These are phyloP conservation scores for Colletotrichum chrysophilum DNA, from an alignment of 2,329 filamentous ascomycete species.

Conservation along the genomic window DNA sequence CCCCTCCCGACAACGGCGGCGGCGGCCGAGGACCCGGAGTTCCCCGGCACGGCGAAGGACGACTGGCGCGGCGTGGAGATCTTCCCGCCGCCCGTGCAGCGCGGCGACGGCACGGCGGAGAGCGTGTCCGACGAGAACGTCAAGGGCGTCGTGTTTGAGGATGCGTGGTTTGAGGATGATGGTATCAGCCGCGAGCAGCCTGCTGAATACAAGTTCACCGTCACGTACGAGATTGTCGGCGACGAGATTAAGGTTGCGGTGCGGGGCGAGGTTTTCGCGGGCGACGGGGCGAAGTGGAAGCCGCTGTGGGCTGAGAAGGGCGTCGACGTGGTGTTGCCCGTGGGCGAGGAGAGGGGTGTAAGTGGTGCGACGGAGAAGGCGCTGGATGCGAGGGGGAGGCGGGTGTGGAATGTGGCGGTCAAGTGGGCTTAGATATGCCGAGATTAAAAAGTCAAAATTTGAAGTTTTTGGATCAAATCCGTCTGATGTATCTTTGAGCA, in stretches of 20 bases:
- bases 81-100: conserved; percentile 37
- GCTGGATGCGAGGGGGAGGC: background rate
- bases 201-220: conserved; percentile 9
- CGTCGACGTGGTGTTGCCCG: conserved; percentile 5
- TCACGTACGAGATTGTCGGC: background rate
- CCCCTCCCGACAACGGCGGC: conserved; percentile 39
- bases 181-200: conserved; percentile 30
- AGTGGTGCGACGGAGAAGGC: conserved; percentile 1
- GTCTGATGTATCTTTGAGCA: background rate
- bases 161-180: conserved; percentile 43
- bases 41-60: conserved; percentile 41
- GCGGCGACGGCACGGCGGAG: background rate
- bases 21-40: conserved; percentile 40
- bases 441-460: background rate
- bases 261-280: background rate
- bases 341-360: conserved; percentile 9
- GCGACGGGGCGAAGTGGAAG: background rate
- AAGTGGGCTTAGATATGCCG: background rate
- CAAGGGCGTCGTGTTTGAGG: conserved; percentile 31
- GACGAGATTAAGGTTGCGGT: background rate
- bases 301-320: conserved; percentile 5
- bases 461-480: background rate
- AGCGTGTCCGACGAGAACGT: background rate
- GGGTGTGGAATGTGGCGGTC: conserved; percentile 12
- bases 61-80: conserved; percentile 49